Base-by-base conservation (phyloP, 2,329 filamentous ascomycete species). In the Monosporascus sp. region DNA sequence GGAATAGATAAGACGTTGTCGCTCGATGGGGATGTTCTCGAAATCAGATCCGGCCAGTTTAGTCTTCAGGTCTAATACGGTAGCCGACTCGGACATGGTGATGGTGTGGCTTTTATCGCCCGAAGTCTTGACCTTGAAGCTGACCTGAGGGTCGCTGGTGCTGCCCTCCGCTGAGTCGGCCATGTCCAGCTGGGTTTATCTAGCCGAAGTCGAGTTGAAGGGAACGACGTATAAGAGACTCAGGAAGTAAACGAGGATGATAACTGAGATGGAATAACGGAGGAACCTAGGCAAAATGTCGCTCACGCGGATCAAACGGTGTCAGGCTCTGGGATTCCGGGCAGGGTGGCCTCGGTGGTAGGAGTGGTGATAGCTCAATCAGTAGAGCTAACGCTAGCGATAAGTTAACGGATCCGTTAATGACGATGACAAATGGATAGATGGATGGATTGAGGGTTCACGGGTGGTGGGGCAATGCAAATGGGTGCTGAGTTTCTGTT, bases 51-150 rank as follows among this genome's bases (percentile, higher is more conserved):
- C 81, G 5, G 92, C 84, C 40, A 99, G 85, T 78, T 93, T 96
- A 58, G 81, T 82, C 80, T 99, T 99, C 63, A 99, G 82, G 57
- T 97, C 91, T 53, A 83, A 79, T 44, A 97, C 87, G 7, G 87
- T 88, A 48, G 87, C 89, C 37, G 84, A 82, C 60, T 88, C 81
- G 54, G 88, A 74, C 67, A 97, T 86, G 53, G 91, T 95, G 68
- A 99, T 78, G 50, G 82, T 86, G 68, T 91, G 92, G 71, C 88
- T 91, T 69, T 83, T 85, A 68, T 97, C 92, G 64, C 86, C 88
- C n/a, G 91, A 92, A n/a, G 90, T 89, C 78, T 97, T 99, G 74
- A 99, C 87, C 76, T 91, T 94, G 83, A 99, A 97, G 71, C 89
- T 96, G 75, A 99, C 77, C 65, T 92, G 86, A 65, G 86, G 76